phyloP scores from a whole-genome alignment of 129 eudicot genomes.

The Ambrosia artemisiifolia region DNA sequence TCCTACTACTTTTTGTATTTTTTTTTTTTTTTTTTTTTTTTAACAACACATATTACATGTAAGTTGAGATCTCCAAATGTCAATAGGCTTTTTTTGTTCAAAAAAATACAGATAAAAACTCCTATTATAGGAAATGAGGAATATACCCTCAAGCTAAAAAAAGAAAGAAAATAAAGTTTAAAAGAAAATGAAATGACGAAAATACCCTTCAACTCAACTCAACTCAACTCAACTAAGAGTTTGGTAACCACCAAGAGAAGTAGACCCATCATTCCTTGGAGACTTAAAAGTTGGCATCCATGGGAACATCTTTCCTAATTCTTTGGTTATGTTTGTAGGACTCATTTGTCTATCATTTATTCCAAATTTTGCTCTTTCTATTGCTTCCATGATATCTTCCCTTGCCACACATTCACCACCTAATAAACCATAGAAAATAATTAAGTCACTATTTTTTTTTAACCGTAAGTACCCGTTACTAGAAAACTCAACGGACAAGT shows the following conservation, averaged over 20 bases:
- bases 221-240: conserved; percentile 59
- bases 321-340: conserved; percentile 52
- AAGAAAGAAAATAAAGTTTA: not conserved
- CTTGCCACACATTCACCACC: conserved; percentile 87
- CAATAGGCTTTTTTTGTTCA: not conserved
- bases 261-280: conserved; percentile 46
- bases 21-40: too few relatives aligned
- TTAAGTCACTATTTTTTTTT: not conserved
- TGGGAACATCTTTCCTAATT: conserved; percentile 83
- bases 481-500: too few relatives aligned
- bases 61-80: not conserved
- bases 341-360: conserved; percentile 64
- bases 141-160: not conserved
- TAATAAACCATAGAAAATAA: conserved; percentile 25
- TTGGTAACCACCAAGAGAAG: conserved; percentile 62
- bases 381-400: conserved; percentile 97
- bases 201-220: too few relatives aligned
- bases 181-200: not conserved
- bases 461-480: too few relatives aligned
- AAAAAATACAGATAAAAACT: not conserved
- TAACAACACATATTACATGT: too few relatives aligned
- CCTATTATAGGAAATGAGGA: not conserved
- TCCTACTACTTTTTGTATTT: too few relatives aligned
- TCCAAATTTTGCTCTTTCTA: conserved; percentile 97
- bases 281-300: conserved; percentile 85